Percentiles rank a stretch among this genome's conserved stretches.
These are phyloP conservation scores for Zizania palustris DNA, from an alignment of 202 grass and related monocot genomes.

Conservation along the genomic window DNA sequence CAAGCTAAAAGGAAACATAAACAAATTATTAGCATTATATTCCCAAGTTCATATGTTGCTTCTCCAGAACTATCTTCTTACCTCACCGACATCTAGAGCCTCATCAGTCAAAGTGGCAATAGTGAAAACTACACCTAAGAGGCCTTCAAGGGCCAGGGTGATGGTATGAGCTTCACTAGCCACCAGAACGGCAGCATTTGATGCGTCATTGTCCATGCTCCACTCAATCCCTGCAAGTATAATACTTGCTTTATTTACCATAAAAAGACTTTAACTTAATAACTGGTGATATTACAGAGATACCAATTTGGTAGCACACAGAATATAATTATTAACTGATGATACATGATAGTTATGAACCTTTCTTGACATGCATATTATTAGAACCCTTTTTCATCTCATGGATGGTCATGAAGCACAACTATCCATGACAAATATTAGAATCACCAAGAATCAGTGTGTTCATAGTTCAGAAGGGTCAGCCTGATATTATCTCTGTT, in stretches of 20 bases:
- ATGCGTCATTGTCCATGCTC: conserved; percentile 98
- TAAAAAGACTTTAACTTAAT: neutral
- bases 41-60: conserved; percentile 22
- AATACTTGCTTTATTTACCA: conserved; percentile 3
- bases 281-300: neutral
- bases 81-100: conserved; percentile 86
- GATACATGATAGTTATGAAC: conserved; percentile 3
- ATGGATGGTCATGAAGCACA: neutral
- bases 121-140: conserved; percentile 97
- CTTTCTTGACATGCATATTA: neutral
- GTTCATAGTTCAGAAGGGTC: neutral
- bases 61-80: conserved; percentile 48
- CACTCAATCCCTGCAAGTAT: conserved; percentile 84
- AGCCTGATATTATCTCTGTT: neutral
- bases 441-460: neutral
- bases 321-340: neutral
- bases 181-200: conserved; percentile 97
- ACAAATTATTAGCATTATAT: conserved; percentile 17
- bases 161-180: conserved; percentile 99
- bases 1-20: conserved; percentile 64
- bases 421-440: neutral
- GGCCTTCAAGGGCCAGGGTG: conserved; percentile 90
- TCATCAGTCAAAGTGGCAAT: conserved; percentile 98
- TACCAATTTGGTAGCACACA: neutral
- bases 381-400: neutral